Evolutionary conservation across 257 asterid species (phyloP), one percentile per base, ranked within the genome.

Genomic region (Penstemon barbatus): DNA sequence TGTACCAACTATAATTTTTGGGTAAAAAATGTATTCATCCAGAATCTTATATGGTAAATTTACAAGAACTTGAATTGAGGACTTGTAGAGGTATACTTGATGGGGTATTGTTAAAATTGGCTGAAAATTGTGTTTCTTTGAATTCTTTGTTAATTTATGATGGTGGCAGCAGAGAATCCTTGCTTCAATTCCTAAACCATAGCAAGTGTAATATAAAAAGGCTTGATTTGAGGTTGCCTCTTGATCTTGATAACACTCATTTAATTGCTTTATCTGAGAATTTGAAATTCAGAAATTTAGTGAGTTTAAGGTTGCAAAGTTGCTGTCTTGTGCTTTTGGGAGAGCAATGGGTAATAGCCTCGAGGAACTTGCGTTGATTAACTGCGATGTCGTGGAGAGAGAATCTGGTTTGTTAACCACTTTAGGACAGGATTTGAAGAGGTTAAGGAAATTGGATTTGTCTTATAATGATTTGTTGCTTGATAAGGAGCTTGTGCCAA

Each of bases 181-280:
- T 92, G 79, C 87, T 84, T 62, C 90, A 79, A 25, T 92, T 92
- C 81, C 60, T 89, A 3, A 74, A 50, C 71, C 81, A 72, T 18
- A 79, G 86, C 73, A 79, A 61, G 36, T 80, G 81, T 48, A 55
- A 69, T 8, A 51, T 92, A 8, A 77, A 43, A 63, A 85, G 64
- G 18, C 89, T 92, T 36, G 91, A 92, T 68, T 74, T 92, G 5
- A 69, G 97, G 63, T 53, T 92, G 46, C 97, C 98, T 2, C 95
- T 92, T 68, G 98, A 92, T 74, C 89, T 92, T 41, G 75, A 83
- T 4, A 86, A 86, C 81, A 15, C 71, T 37, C 98, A 92, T 66
- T 77, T 92, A 58, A 52, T 70, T 2, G 89, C 96, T 52, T 63
- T 85, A 33, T 71, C 91, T 0, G 86, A 78, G 66, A 89, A 85